Percentiles rank a stretch among this genome's conserved stretches.
These are phyloP conservation scores for Hymenoscyphus scutula DNA, from an alignment of 2,329 filamentous ascomycete species.

Conservation along the genomic window DNA sequence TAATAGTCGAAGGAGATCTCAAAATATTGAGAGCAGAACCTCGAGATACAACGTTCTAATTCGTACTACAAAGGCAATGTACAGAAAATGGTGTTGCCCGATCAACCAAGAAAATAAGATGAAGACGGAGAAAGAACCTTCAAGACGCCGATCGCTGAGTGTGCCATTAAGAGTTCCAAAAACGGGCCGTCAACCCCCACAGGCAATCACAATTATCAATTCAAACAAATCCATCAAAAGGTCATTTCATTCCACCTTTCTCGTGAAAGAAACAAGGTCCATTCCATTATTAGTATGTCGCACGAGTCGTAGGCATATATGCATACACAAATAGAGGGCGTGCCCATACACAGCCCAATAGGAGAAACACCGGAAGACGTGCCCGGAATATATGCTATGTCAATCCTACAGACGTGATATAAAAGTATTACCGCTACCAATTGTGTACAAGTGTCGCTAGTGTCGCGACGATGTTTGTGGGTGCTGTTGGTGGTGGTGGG, in stretches of 20 bases:
- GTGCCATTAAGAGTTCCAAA: conserved; percentile 20
- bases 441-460: conserved; percentile 18
- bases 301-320: background rate
- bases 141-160: conserved; percentile 29
- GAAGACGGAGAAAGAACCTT: conserved; percentile 22
- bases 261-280: conserved; percentile 7
- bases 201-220: conserved; percentile 18
- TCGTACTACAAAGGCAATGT: conserved; percentile 13
- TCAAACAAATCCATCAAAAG: conserved; percentile 16
- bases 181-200: conserved; percentile 17
- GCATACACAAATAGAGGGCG: conserved; percentile 18
- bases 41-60: conserved; percentile 6
- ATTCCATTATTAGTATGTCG: conserved; percentile 12
- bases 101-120: conserved; percentile 13
- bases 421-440: conserved; percentile 19
- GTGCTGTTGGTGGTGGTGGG: conserved; percentile 17
- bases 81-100: conserved; percentile 14
- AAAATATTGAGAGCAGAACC: background rate
- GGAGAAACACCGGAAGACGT: conserved; percentile 17
- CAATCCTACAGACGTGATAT: conserved; percentile 22
- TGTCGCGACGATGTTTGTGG: conserved; percentile 31
- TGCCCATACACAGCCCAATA: conserved; percentile 28
- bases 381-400: conserved; percentile 23
- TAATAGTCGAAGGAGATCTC: background rate
- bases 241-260: conserved; percentile 4